phyloP scores from a whole-genome alignment of 116 monocot genomes.

The Papilionanthe hybrid region DNA sequence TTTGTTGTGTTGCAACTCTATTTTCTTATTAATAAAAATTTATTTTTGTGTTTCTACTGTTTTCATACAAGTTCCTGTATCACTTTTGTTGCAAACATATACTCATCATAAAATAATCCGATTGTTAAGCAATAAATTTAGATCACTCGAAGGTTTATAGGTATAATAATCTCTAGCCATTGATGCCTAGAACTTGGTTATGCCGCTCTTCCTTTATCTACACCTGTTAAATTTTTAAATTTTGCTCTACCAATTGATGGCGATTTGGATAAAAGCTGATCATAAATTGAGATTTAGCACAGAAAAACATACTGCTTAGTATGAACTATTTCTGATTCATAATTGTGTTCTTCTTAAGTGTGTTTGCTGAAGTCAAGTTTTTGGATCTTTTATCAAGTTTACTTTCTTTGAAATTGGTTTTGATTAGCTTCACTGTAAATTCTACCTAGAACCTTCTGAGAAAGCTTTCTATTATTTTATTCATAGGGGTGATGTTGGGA shows the following conservation, averaged over 20 bases:
- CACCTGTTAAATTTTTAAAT: background rate
- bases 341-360: background rate
- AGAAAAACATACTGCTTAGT: background rate
- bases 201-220: background rate
- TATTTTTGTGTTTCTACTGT: too few relatives aligned
- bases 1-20: too few relatives aligned
- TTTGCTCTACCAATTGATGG: background rate
- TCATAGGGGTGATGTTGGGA: slow-evolving; percentile 22
- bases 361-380: background rate
- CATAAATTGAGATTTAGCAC: slow-evolving; percentile 1
- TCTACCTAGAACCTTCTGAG: background rate
- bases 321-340: background rate
- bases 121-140: background rate
- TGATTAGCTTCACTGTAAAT: background rate
- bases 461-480: background rate
- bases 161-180: background rate
- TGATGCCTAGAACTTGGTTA: background rate
- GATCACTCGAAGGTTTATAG: background rate
- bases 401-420: background rate
- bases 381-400: background rate
- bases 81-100: background rate
- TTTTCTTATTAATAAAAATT: too few relatives aligned
- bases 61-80: too few relatives aligned
- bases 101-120: background rate
- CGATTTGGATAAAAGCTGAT: background rate